phyloP scores from a whole-genome alignment of 345 rosid species.

The Acer campestre region DNA sequence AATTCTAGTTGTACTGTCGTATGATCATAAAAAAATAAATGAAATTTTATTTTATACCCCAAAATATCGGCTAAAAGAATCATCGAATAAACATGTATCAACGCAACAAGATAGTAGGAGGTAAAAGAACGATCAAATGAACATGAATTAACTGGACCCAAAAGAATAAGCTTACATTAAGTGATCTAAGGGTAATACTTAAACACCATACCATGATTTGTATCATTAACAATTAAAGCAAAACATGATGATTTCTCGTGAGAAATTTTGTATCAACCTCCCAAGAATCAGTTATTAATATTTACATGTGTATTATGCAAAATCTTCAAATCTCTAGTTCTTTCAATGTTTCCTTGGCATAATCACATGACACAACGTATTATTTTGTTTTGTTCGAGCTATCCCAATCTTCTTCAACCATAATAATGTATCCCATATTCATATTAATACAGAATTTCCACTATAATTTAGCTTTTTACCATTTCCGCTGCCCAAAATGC shows the following conservation, averaged over 20 bases:
- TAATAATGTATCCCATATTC: background rate
- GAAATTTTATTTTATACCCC: background rate
- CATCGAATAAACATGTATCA: constrained; percentile 1
- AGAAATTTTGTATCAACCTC: background rate
- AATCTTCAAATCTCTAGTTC: background rate
- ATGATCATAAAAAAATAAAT: background rate
- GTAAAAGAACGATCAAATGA: background rate
- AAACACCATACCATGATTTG: no score
- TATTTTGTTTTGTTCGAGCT: background rate
- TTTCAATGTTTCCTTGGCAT: background rate
- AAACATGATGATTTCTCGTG: background rate
- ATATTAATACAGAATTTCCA: background rate
- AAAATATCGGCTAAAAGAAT: background rate
- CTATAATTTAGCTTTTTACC: background rate
- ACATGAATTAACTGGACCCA: background rate
- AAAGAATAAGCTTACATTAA: background rate
- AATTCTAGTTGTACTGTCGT: background rate
- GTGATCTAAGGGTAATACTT: background rate
- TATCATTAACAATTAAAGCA: background rate
- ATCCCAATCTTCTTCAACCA: background rate
- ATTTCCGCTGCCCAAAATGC: background rate
- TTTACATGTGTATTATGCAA: background rate
- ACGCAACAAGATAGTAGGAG: background rate
- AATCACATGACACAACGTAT: background rate
- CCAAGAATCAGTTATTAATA: background rate